Conservation (phyloP, 352 stramenopile genomes). For the Phytophthora crassamura region DNA sequence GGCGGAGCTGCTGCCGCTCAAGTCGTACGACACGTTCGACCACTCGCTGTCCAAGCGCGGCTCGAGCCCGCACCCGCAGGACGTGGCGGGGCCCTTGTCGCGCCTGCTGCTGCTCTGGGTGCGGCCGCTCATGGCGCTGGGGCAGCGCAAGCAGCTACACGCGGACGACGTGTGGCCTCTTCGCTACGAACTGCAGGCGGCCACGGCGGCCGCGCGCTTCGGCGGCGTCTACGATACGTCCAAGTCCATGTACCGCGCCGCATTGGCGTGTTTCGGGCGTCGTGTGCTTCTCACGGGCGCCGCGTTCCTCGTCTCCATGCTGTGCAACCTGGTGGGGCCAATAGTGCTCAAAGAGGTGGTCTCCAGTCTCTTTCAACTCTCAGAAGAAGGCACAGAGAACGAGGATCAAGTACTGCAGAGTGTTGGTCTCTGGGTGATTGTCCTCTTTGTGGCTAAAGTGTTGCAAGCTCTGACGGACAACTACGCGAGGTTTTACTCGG, state of each 20-base stretch:
- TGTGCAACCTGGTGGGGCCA: slow-evolving; percentile 58
- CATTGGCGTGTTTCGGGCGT: slow-evolving; percentile 41
- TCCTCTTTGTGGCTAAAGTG: slow-evolving; percentile 56
- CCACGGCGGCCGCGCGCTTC: slow-evolving; percentile 33
- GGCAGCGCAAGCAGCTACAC: slow-evolving; percentile 54
- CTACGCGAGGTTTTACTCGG: slow-evolving; percentile 53
- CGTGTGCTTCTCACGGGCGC: slow-evolving; percentile 49
- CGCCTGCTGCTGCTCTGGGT: slow-evolving; percentile 58
- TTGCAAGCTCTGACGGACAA: slow-evolving; percentile 65
- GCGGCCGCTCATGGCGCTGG: slow-evolving; percentile 51
- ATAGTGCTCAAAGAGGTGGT: slow-evolving; percentile 55
- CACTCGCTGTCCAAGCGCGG: slow-evolving; percentile 26
- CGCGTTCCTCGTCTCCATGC: slow-evolving; percentile 54
- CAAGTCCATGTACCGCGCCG: slow-evolving; percentile 42
- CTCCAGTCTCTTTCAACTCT: slow-evolving; percentile 34
- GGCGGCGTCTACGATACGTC: slow-evolving; percentile 31
- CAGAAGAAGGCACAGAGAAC: slow-evolving; percentile 19
- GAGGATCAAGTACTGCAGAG: slow-evolving; percentile 28
- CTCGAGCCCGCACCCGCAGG: slow-evolving; percentile 27
- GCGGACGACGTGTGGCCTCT: slow-evolving; percentile 55
- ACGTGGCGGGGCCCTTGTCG: slow-evolving; percentile 37
- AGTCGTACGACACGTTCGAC: slow-evolving; percentile 43
- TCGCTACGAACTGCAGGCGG: slow-evolving; percentile 34
- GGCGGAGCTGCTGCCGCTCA: slow-evolving; percentile 26
- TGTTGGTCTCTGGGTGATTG: slow-evolving; percentile 41